Percentiles rank a stretch among this genome's conserved stretches.
Conservation (phyloP, 2,329 filamentous ascomycete species). For the Alternaria incomplexa region DNA sequence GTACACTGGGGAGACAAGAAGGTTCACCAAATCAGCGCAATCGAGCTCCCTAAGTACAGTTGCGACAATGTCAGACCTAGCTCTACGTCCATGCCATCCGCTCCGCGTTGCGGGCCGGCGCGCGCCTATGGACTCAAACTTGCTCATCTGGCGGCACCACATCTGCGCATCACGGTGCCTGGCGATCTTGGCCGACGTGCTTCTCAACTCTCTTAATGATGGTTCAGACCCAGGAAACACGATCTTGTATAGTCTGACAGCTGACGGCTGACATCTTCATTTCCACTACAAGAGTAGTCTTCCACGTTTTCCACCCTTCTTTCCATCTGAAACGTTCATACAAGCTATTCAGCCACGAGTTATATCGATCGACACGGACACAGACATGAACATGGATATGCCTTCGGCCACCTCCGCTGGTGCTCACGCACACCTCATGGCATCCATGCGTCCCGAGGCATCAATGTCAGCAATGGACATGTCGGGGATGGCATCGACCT, state of each 20-base stretch:
- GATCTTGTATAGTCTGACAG: background rate
- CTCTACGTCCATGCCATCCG: background rate
- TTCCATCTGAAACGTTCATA: background rate
- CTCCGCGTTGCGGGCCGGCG: background rate
- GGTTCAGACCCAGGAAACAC: background rate
- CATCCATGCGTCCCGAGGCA: background rate
- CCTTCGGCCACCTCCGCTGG: background rate
- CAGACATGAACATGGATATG: constrained; percentile 8
- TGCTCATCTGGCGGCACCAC: constrained; percentile 13
- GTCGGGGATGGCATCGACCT: constrained; percentile 35
- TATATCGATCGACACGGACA: background rate
- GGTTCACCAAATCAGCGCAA: background rate
- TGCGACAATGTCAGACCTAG: background rate
- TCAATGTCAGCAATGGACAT: constrained; percentile 14
- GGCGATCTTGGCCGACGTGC: background rate
- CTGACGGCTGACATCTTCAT: background rate
- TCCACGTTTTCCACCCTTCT: background rate
- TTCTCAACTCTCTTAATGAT: background rate
- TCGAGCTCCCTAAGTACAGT: background rate
- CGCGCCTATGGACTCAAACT: constrained; percentile 16
- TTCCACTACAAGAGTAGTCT: background rate
- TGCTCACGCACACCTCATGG: background rate
- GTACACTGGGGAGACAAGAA: background rate
- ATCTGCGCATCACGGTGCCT: constrained; percentile 7
- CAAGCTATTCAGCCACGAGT: background rate